Base-by-base conservation (phyloP, 768 basidiomycete species). In the Russula earlei region DNA sequence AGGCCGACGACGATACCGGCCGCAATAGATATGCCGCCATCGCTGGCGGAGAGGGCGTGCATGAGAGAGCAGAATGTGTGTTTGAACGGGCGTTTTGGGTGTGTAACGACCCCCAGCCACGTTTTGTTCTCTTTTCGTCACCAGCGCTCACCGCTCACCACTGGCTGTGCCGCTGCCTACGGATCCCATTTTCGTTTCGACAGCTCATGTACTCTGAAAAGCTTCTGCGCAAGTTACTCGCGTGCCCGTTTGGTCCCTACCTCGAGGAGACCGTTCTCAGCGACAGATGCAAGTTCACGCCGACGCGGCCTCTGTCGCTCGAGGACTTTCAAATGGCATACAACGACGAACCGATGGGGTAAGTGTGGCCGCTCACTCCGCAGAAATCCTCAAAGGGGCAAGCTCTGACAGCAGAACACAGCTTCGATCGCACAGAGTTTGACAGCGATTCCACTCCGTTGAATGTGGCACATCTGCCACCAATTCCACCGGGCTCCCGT, bases 1-100 rank as follows among this genome's bases (percentile, higher is more conserved):
- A 96, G 79, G 24, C 91, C 91, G 51, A 84, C 73, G 45, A 66
- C 66, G 56, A 75, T 75, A 19, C 74, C 74, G 12, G 70, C 64
- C n/a, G 71, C 71, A 49, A 75, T 72, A 48, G 73, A 72, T 60
- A 75, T 72, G 56, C 61, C 49, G 41, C 64, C 51, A 48, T 67
- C 61, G 52, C 58, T 59, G 36, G 55, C 53, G 54, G 53, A 42
- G 46, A 57, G 40, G 54, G 58, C 57, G 55, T 63, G 48, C 66
- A 68, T 67, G 62, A 49, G 34, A 29, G 49, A 31, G n/a, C 20
- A 22, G 36, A 22, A 12, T 4, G 40, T 42, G 27, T 46, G 37
- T 36, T 24, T 31, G 22, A 41, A 20, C n/a, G n/a, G n/a, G n/a
- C n/a, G n/a, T n/a, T 14, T 15, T 3, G 29, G 34, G 19, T 24